Percentiles rank a stretch among this genome's conserved stretches.
These are phyloP conservation scores for Adenanthera pavonina DNA, from an alignment of 306 rosid species.

Conservation along the genomic window DNA sequence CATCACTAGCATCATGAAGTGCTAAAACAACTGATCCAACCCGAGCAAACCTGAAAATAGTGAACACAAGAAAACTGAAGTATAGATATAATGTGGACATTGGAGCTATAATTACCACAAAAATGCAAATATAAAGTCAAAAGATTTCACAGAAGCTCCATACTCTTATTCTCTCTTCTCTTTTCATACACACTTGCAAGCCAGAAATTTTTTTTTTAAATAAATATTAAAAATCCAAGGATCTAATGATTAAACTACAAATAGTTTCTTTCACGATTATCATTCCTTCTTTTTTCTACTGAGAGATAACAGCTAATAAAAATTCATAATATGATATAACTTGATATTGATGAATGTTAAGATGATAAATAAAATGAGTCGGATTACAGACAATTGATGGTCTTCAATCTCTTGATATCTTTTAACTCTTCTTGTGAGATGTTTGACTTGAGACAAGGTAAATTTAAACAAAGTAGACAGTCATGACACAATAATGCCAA, in stretches of 20 bases:
- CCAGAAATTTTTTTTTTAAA: no score
- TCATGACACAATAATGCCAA: constrained; percentile 20
- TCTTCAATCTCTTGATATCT: background rate
- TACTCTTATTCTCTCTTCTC: background rate
- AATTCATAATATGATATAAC: constrained; percentile 12
- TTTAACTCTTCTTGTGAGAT: constrained; percentile 13
- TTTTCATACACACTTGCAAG: background rate
- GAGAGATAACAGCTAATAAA: constrained; percentile 27
- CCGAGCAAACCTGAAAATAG: constrained; percentile 84
- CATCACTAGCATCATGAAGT: constrained; percentile 95
- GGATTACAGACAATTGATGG: background rate
- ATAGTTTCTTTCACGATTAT: background rate
- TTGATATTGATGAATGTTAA: background rate
- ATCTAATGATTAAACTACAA: background rate
- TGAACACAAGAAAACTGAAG: constrained; percentile 44
- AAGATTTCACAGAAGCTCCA: constrained; percentile 7
- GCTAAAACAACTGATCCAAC: constrained; percentile 96
- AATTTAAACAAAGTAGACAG: constrained; percentile 29
- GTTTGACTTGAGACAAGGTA: constrained; percentile 25
- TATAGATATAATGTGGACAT: constrained; percentile 5
- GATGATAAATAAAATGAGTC: background rate
- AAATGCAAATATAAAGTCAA: constrained; percentile 1
- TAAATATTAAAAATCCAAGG: background rate
- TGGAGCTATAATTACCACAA: constrained; percentile 20
- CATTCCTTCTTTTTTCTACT: constrained; percentile 16